Percentiles rank a stretch among this genome's conserved stretches.
Evolutionary conservation across 73 alveolate species (phyloP).

Genomic region (Tetrahymena malaccensis): DNA sequence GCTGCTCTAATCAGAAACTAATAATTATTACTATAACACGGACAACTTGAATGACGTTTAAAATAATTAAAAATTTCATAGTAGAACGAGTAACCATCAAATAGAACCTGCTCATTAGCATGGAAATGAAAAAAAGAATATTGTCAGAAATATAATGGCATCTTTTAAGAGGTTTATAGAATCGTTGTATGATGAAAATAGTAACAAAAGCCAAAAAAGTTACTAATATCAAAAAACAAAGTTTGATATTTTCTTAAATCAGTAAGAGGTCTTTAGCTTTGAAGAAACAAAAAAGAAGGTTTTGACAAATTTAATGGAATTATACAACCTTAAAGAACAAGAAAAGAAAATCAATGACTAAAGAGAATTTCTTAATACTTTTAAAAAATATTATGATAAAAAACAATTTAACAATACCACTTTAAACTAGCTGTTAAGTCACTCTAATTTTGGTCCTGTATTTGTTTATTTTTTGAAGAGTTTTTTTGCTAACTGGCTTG

Average conservation of each 20-base stretch:
- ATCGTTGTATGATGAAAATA: neutral
- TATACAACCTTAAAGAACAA: neutral
- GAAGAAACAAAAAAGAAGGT: neutral
- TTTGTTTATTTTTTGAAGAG: neutral
- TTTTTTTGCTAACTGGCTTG: neutral
- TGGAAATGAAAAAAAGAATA: neutral
- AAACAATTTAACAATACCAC: neutral
- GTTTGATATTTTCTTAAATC: neutral
- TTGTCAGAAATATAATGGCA: neutral
- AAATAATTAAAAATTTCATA: neutral
- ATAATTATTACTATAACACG: neutral
- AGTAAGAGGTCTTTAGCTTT: neutral
- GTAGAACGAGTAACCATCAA: neutral
- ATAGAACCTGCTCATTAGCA: neutral
- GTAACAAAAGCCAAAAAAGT: neutral
- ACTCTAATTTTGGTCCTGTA: neutral
- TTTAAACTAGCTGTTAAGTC: neutral
- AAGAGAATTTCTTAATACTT: neutral
- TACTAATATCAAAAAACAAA: neutral
- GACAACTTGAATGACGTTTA: neutral
- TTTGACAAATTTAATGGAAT: neutral
- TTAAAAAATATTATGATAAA: neutral
- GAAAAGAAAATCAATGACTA: neutral
- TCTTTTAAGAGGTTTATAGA: neutral
- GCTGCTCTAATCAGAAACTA: neutral